These are phyloP conservation scores for Cyberlindnera mississippiensis DNA, from an alignment of 805 yeast genomes.

Conservation along the genomic window DNA sequence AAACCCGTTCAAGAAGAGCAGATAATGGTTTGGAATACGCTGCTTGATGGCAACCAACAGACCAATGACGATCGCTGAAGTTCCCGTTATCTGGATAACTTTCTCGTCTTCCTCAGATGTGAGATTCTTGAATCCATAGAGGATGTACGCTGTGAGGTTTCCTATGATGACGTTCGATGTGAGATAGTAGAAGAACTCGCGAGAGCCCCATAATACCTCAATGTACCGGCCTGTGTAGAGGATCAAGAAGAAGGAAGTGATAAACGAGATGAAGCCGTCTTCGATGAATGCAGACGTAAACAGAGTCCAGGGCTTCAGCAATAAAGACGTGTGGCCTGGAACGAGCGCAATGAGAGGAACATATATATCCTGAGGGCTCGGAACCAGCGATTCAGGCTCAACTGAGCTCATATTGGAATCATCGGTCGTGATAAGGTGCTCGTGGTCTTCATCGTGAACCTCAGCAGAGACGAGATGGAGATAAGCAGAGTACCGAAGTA, in stretches of 20 bases:
- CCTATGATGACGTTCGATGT: constrained; percentile 33
- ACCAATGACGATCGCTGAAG: constrained; percentile 34
- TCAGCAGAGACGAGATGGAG: constrained; percentile 26
- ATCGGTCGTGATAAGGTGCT: constrained; percentile 17
- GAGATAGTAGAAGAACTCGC: constrained; percentile 42
- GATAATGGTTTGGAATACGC: constrained; percentile 48
- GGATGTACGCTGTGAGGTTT: constrained; percentile 33
- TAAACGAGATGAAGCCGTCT: constrained; percentile 36
- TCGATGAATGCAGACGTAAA: constrained; percentile 46
- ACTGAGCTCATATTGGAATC: neutral
- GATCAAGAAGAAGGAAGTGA: constrained; percentile 35
- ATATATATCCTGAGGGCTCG: constrained; percentile 43
- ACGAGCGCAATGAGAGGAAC: constrained; percentile 50
- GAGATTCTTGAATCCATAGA: too few relatives aligned
- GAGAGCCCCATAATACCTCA: constrained; percentile 52
- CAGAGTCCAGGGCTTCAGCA: constrained; percentile 47
- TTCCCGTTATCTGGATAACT: constrained; percentile 18
- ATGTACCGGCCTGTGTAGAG: constrained; percentile 51
- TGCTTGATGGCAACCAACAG: constrained; percentile 53
- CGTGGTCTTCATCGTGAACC: constrained; percentile 21
- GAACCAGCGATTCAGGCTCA: constrained; percentile 16
- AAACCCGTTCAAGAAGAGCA: constrained; percentile 44
- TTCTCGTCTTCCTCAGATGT: constrained; percentile 3
- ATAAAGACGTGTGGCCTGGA: constrained; percentile 38
- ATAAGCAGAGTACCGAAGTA: constrained; percentile 30